These are phyloP conservation scores for Phytophthora boehmeriae DNA, from an alignment of 352 stramenopile species.

Conservation along the genomic window DNA sequence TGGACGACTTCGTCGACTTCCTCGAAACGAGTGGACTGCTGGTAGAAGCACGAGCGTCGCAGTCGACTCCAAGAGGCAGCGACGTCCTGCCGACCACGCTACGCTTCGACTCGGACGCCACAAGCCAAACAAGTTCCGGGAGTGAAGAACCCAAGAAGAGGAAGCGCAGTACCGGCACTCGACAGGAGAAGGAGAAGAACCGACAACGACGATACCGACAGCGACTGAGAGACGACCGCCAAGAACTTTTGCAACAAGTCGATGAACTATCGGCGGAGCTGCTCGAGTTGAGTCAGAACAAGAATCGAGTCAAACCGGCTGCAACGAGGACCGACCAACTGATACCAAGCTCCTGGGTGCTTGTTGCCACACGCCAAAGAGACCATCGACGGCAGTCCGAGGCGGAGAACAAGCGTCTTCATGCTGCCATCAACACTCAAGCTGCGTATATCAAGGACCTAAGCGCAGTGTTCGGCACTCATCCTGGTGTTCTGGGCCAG, in stretches of 20 bases:
- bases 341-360: conserved; percentile 5
- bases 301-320: not conserved
- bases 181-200: conserved; percentile 19
- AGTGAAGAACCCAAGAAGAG: not conserved
- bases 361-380: conserved; percentile 3
- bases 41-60: not conserved
- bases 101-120: not conserved
- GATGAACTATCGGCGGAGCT: conserved; percentile 15
- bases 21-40: not conserved
- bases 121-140: not conserved
- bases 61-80: not conserved
- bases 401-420: conserved; percentile 14
- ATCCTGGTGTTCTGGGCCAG: not conserved
- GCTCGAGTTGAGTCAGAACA: not conserved
- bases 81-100: not conserved
- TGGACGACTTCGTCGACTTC: conserved; percentile 2
- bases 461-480: not conserved
- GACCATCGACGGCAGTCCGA: conserved; percentile 10
- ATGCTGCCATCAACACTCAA: conserved; percentile 15
- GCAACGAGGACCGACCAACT: not conserved
- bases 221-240: conserved; percentile 12
- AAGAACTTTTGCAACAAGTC: conserved; percentile 14
- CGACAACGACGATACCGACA: conserved; percentile 27
- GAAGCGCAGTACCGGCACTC: not conserved
- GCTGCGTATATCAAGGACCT: conserved; percentile 16